These are phyloP conservation scores for Citrullus colocynthis DNA, from an alignment of 306 rosid species.

Conservation along the genomic window DNA sequence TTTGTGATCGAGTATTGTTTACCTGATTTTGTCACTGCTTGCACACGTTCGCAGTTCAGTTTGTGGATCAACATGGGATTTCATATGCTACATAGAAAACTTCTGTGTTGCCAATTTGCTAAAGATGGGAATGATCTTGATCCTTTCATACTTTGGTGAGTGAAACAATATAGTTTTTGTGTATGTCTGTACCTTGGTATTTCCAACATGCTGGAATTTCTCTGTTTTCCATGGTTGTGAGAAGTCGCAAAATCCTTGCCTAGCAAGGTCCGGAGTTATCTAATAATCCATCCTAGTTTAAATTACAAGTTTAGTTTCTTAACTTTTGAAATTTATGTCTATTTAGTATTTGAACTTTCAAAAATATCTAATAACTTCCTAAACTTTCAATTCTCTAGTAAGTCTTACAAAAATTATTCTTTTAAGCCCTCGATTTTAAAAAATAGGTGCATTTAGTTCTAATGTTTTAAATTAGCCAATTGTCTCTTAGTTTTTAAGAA, in stretches of 20 bases:
- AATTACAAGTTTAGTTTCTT: no score
- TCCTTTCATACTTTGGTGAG: constrained; percentile 55
- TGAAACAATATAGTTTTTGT: not conserved
- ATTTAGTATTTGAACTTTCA: no score
- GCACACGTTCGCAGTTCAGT: constrained; percentile 28
- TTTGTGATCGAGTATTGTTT: not conserved
- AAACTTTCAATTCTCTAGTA: no score
- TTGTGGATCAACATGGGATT: constrained; percentile 68
- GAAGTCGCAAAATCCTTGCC: not conserved
- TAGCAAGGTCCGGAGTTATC: not conserved
- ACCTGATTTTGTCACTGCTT: not conserved
- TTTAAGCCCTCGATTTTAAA: no score
- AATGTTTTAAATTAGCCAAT: no score
- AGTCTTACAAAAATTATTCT: no score
- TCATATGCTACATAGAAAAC: constrained; percentile 43
- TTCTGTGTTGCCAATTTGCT: constrained; percentile 52
- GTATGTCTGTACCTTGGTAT: not conserved
- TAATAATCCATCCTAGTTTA: no score
- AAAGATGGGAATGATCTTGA: constrained; percentile 34
- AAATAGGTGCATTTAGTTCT: no score
- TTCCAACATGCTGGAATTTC: not conserved
- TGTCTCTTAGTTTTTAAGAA: no score
- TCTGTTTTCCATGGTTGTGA: not conserved
- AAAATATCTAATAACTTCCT: no score
- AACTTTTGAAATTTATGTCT: no score